A percentile compares a stretch with the other conserved stretches of the same genome.
These are phyloP conservation scores for Blastobotrys americana DNA, from an alignment of 805 yeast genomes.

Conservation along the genomic window DNA sequence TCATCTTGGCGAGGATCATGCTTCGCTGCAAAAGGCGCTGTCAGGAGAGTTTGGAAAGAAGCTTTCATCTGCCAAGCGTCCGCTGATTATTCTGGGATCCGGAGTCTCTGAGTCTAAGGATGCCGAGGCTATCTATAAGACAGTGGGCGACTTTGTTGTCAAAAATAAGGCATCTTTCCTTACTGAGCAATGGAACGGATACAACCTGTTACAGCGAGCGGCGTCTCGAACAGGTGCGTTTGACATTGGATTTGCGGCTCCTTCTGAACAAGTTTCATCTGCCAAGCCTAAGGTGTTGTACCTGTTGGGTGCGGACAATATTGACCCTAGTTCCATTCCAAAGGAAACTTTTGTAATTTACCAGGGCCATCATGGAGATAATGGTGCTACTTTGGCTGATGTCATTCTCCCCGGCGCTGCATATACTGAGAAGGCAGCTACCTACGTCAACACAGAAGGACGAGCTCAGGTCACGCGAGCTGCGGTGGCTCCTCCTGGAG, in stretches of 20 bases:
- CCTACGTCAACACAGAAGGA: slow-evolving; percentile 86
- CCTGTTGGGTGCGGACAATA: slow-evolving; percentile 79
- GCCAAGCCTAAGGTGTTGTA: slow-evolving; percentile 66
- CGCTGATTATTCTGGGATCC: slow-evolving; percentile 75
- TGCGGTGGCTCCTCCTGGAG: slow-evolving; percentile 81
- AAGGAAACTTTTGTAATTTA: slow-evolving; percentile 80
- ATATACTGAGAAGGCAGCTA: slow-evolving; percentile 78
- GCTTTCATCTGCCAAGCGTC: slow-evolving; percentile 58
- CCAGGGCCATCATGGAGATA: slow-evolving; percentile 89
- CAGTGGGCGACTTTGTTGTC: slow-evolving; percentile 53
- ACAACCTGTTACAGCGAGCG: slow-evolving; percentile 71
- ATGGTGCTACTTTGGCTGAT: slow-evolving; percentile 83
- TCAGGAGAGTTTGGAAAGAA: slow-evolving; percentile 62
- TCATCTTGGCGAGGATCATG: slow-evolving; percentile 55
- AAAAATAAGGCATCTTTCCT: slow-evolving; percentile 50
- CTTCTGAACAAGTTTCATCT: slow-evolving; percentile 38
- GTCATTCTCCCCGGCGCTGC: slow-evolving; percentile 83
- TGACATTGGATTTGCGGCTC: slow-evolving; percentile 68
- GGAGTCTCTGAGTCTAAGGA: slow-evolving; percentile 66
- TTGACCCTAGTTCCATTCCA: slow-evolving; percentile 62
- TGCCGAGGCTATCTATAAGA: slow-evolving; percentile 51
- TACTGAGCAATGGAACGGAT: slow-evolving; percentile 73
- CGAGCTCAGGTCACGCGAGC: slow-evolving; percentile 80
- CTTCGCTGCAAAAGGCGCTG: slow-evolving; percentile 52
- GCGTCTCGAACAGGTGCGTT: slow-evolving; percentile 85